Percentiles rank a stretch among this genome's conserved stretches.
These are phyloP conservation scores for Xerophyta viscosa DNA, from an alignment of 106 monocot species.

Conservation along the genomic window DNA sequence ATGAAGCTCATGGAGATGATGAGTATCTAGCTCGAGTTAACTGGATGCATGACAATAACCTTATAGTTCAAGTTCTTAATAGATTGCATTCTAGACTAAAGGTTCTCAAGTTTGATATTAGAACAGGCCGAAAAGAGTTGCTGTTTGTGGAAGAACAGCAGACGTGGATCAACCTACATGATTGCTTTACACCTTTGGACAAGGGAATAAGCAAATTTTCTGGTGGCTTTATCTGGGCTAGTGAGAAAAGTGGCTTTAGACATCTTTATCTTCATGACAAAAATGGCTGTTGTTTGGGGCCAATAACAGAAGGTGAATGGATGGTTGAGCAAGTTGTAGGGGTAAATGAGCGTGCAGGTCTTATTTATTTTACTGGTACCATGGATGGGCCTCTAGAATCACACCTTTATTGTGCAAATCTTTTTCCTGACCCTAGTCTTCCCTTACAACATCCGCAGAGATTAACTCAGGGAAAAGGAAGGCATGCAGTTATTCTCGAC, in stretches of 20 bases:
- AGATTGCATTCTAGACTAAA: conserved; percentile 70
- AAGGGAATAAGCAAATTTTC: conserved; percentile 42
- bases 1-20: conserved; percentile 25
- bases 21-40: conserved; percentile 95
- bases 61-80: conserved; percentile 78
- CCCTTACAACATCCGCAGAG: conserved; percentile 64
- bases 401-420: conserved; percentile 61
- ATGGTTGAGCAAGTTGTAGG: conserved; percentile 93
- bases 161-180: conserved; percentile 79
- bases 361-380: conserved; percentile 86
- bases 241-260: conserved; percentile 87
- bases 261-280: conserved; percentile 90
- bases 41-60: conserved; percentile 73
- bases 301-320: conserved; percentile 91
- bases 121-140: conserved; percentile 51
- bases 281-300: conserved; percentile 70
- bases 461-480: conserved; percentile 71
- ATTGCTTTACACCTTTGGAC: conserved; percentile 87
- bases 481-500: conserved; percentile 80
- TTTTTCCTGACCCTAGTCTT: conserved; percentile 66
- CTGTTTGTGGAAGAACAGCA: conserved; percentile 66
- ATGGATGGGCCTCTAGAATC: conserved; percentile 75
- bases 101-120: conserved; percentile 66
- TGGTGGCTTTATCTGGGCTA: conserved; percentile 90
- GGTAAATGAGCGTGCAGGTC: conserved; percentile 76